Conservation (phyloP, 768 basidiomycete genomes). For the Peribolospora kevripleyi region DNA sequence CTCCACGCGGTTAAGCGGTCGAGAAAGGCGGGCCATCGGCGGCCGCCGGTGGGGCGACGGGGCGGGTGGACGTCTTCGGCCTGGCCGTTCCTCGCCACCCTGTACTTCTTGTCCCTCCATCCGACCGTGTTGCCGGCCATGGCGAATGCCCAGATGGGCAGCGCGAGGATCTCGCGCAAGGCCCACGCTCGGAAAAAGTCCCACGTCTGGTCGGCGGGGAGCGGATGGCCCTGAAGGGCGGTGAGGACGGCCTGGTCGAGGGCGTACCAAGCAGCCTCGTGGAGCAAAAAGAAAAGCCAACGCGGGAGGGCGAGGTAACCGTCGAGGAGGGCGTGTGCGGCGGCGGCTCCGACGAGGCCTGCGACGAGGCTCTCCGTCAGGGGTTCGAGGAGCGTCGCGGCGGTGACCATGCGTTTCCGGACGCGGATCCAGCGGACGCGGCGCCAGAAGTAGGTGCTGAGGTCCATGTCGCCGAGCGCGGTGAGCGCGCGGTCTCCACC, state of each 20-base stretch:
- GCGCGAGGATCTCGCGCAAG: slow-evolving; percentile 49
- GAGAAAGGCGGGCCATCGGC: no score
- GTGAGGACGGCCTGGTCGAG: slow-evolving; percentile 64
- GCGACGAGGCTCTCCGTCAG: slow-evolving; percentile 66
- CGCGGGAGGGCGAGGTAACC: slow-evolving; percentile 28
- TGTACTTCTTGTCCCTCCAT: slow-evolving; percentile 55
- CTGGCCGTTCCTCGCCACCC: slow-evolving; percentile 48
- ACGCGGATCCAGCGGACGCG: slow-evolving; percentile 93
- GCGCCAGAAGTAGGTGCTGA: slow-evolving; percentile 62
- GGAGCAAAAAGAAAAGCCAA: slow-evolving; percentile 27
- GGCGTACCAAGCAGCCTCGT: slow-evolving; percentile 36
- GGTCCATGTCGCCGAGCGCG: slow-evolving; percentile 62
- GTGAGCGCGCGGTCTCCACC: slow-evolving; percentile 78
- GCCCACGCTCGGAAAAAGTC: slow-evolving; percentile 55
- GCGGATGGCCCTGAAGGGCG: slow-evolving; percentile 38
- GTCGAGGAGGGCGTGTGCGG: slow-evolving; percentile 26
- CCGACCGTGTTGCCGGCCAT: slow-evolving; percentile 55
- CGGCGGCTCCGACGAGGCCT: slow-evolving; percentile 37
- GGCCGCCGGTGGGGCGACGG: slow-evolving; percentile 2
- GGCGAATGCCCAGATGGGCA: slow-evolving; percentile 70
- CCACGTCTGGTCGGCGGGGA: slow-evolving; percentile 28
- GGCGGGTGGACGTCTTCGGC: slow-evolving; percentile 19
- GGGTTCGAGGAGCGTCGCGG: slow-evolving; percentile 70
- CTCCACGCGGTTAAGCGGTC: no score
- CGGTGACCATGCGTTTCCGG: slow-evolving; percentile 65